Percentiles rank a stretch among this genome's conserved stretches.
These are phyloP conservation scores for Neopestalotiopsis rosae DNA, from an alignment of 2,329 filamentous ascomycete species.

Conservation along the genomic window DNA sequence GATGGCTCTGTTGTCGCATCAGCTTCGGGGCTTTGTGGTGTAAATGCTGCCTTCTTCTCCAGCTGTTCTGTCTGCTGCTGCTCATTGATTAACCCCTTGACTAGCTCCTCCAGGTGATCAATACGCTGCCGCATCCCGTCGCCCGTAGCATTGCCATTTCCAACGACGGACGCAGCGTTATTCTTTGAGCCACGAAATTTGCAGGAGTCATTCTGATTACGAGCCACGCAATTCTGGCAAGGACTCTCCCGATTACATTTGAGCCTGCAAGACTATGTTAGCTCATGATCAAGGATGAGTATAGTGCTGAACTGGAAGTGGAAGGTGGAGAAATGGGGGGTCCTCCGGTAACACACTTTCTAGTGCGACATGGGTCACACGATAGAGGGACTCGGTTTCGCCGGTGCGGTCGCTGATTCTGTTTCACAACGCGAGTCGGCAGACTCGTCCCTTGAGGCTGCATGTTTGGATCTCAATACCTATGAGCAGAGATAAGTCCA, in stretches of 20 bases:
- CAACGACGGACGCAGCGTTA: not conserved
- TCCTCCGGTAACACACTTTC: slow-evolving; percentile 25
- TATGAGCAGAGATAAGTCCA: not conserved
- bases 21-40: not conserved
- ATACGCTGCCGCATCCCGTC: slow-evolving; percentile 30
- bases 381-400: slow-evolving; percentile 27
- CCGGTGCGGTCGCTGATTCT: slow-evolving; percentile 13
- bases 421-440: slow-evolving; percentile 4
- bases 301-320: not conserved
- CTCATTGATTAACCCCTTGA: slow-evolving; percentile 26
- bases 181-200: slow-evolving; percentile 28
- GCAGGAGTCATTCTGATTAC: slow-evolving; percentile 27
- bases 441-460: slow-evolving; percentile 18
- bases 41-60: not conserved
- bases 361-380: slow-evolving; percentile 28
- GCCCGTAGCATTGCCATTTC: slow-evolving; percentile 8
- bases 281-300: not conserved
- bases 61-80: slow-evolving; percentile 11
- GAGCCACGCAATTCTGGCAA: slow-evolving; percentile 34
- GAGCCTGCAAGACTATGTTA: slow-evolving; percentile 23
- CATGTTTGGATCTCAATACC: not conserved
- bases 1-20: not conserved
- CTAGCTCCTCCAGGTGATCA: slow-evolving; percentile 26
- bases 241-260: slow-evolving; percentile 35
- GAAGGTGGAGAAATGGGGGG: not conserved